These are phyloP conservation scores for Canavalia ensiformis DNA, from an alignment of 306 rosid species.

Conservation along the genomic window DNA sequence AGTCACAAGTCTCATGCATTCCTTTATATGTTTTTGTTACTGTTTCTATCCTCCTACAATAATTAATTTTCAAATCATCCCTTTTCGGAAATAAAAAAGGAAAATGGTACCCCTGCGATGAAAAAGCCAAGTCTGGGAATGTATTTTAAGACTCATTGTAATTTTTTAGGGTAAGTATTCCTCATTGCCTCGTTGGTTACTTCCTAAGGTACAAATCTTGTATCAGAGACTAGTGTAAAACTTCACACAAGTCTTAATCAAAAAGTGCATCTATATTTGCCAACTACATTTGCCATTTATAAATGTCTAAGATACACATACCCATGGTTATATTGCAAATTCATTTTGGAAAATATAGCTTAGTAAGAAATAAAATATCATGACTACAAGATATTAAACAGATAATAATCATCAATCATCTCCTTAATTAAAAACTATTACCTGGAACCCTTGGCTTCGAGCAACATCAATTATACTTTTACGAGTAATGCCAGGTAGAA, in stretches of 20 bases:
- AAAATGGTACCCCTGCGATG: no score
- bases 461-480: constrained; percentile 97
- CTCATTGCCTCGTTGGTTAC: background rate
- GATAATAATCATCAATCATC: constrained; percentile 38
- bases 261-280: background rate
- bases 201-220: constrained; percentile 27
- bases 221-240: background rate
- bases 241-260: constrained; percentile 19
- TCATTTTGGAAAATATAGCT: constrained; percentile 18
- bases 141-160: background rate
- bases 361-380: constrained; percentile 14
- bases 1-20: no score
- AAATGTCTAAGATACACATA: background rate
- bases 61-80: no score
- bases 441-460: constrained; percentile 90
- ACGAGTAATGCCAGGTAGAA: constrained; percentile 96
- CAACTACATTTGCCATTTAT: constrained; percentile 1
- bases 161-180: constrained; percentile 25
- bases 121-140: background rate
- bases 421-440: constrained; percentile 50
- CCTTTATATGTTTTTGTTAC: no score
- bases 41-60: no score
- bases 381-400: constrained; percentile 22
- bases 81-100: no score
- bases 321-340: background rate